Base-by-base conservation (phyloP, 805 yeast species). In the Candida pseudofarinosa region DNA sequence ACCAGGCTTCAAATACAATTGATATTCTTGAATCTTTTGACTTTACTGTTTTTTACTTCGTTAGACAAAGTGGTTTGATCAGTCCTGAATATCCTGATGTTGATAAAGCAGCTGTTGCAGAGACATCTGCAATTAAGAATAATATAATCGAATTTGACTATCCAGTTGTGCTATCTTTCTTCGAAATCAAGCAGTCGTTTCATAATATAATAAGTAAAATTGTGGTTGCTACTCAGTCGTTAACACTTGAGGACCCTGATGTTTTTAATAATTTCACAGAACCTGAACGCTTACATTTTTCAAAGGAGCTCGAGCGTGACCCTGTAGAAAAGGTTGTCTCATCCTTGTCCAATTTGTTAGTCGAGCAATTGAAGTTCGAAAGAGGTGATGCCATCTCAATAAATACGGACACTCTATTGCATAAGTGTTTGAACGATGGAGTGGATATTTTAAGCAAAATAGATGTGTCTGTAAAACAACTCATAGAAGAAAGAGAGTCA, bases 181-280 rank as follows among this genome's bases (percentile, higher is more conserved):
- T 82, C 54, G 84, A 83, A 47, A 65, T 76, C 37, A 89, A 88
- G 53, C 96, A 88, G 57, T 73, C 76, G 6, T 58, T 86, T 19
- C 90, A 88, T 58, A 79, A 83, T 49, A 57, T 73, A 3, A 67
- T 82, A 26, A 67, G 80, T 3, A 73, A 74, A 20, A 69, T 85
- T 4, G 69, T 87, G 8, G 75, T 86, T 74, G 79, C 81, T 37
- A 73, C 85, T 0, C 95, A 87, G 56, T 70, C 80, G 10, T 62
- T 86, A 8, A 83, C 93, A 0, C 61, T 85, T 8, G 78, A 74
- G 20, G 95, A 86, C 55, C 88, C 93, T 0, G 88, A 84, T 45
- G 83, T 81, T 1, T 86, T 86, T 60, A 71, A 73, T 39, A 77
- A 84, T 0, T 69, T 84, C 63, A 73, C 73, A 44, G 81, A 80